Evolutionary conservation across 2,329 filamentous ascomycete species (phyloP).

Genomic region (Chaetomiaceae sp.): DNA sequence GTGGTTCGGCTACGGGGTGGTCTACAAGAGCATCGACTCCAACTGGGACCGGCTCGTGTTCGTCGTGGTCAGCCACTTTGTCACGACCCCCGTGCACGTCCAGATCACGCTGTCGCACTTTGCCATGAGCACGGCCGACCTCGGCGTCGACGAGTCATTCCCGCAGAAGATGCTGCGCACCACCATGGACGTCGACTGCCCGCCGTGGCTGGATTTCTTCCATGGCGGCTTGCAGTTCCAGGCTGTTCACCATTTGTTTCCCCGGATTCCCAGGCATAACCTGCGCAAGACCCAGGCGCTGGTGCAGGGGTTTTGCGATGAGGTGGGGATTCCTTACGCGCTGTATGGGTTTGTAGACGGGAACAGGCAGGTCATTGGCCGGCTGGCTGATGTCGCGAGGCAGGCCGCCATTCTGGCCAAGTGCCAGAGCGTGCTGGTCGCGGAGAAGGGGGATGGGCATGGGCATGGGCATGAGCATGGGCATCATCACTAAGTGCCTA

Average conservation of each 20-base stretch:
- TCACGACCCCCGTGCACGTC: constrained; percentile 76
- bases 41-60: constrained; percentile 66
- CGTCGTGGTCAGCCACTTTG: constrained; percentile 73
- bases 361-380: constrained; percentile 73
- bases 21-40: constrained; percentile 68
- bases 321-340: constrained; percentile 79
- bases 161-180: constrained; percentile 87
- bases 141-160: constrained; percentile 81
- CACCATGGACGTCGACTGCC: constrained; percentile 90
- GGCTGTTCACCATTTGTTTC: constrained; percentile 80
- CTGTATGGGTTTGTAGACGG: constrained; percentile 80
- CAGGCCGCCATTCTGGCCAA: constrained; percentile 74
- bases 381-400: constrained; percentile 71
- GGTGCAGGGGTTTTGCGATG: constrained; percentile 74
- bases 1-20: constrained; percentile 78
- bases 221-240: constrained; percentile 89
- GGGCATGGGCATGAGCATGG: constrained; percentile 22
- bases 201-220: constrained; percentile 81
- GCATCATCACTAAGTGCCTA: constrained; percentile 25
- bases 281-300: constrained; percentile 68
- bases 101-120: constrained; percentile 92
- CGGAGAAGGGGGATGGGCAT: constrained; percentile 27
- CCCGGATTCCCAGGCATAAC: constrained; percentile 80
- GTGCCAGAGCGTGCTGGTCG: constrained; percentile 59
- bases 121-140: constrained; percentile 84